These are phyloP conservation scores for Durotheca rogersii DNA, from an alignment of 495 filamentous ascomycete species.

Conservation along the genomic window DNA sequence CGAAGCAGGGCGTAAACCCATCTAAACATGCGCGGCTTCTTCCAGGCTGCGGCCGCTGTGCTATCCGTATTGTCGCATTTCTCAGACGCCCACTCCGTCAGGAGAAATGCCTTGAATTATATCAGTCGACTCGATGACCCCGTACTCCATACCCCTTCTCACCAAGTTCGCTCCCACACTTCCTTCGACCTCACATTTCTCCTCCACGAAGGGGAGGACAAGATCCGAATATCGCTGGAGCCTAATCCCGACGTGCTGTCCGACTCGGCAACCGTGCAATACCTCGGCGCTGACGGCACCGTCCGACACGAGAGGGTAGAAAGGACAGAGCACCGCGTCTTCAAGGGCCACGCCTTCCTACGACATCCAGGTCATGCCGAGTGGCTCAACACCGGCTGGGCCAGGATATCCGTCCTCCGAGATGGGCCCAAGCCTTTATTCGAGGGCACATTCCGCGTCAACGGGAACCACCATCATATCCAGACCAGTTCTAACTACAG, in stretches of 20 bases:
- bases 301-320: conserved; percentile 62
- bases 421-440: conserved; percentile 83
- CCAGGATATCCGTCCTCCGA: conserved; percentile 70
- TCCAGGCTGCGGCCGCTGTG: conserved; percentile 28
- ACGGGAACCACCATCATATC: conserved; percentile 83
- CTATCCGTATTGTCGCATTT: conserved; percentile 26
- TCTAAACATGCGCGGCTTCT: conserved; percentile 32
- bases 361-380: conserved; percentile 57
- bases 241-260: conserved; percentile 90
- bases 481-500: conserved; percentile 74
- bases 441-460: conserved; percentile 83
- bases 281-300: conserved; percentile 68
- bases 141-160: conserved; percentile 73
- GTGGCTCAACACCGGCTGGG: conserved; percentile 85
- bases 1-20: conserved; percentile 27
- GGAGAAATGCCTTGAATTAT: conserved; percentile 73
- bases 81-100: conserved; percentile 65
- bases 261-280: conserved; percentile 70
- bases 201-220: conserved; percentile 64
- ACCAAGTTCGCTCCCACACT: conserved; percentile 74
- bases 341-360: conserved; percentile 75
- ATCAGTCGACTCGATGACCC: conserved; percentile 73
- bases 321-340: conserved; percentile 74
- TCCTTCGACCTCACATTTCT: conserved; percentile 81
- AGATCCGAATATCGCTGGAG: conserved; percentile 77